Evolutionary conservation across 768 basidiomycete genomes (phyloP), one percentile per base, ranked within the genome.

Genomic region (Calocybe indica): DNA sequence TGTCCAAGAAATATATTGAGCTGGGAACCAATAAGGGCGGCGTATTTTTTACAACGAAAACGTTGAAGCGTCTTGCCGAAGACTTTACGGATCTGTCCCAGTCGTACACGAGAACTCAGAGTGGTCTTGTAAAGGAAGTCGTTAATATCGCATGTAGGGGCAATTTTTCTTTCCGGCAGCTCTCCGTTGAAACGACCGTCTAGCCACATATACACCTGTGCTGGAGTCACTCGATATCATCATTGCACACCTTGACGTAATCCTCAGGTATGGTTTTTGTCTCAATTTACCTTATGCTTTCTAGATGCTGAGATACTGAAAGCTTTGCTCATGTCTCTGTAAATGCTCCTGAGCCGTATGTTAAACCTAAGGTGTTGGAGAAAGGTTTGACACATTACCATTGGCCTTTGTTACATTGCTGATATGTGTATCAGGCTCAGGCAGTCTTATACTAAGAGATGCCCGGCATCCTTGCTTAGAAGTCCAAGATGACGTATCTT

Each of bases 381-480:
- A 91, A 81, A 69, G 93, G 93, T 83, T 53, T 42, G 65, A 46
- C 37, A 6, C 35, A 38, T 11, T 22, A 13, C 32, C 1, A n/a
- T n/a, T 13, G 5, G 8, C 12, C 30, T 36, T 32, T 2, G 42
- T 34, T 37, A 6, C 32, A 28, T 34, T 5, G 12, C 35, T 12
- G 9, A 35, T 30, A 7, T 32, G 22, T 22, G 37, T 12, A 37
- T 36, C 33, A 92, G 92, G 92, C 9, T 73, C 81, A 5, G 92
- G 94, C 1, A 83, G 82, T 59, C 71, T 98, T 8, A 64, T 90
- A 36, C 71, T 98, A 15, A 78, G 75, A 50, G 91, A 93, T 33
- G 92, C 95, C 8, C 75, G 96, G 22, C 96, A 99, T 68, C 96
- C 96, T 10, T 97, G 95, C 57, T 72, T 99, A 13, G 96, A 99